These are phyloP conservation scores for Mycena rebaudengoi DNA, from an alignment of 768 basidiomycete species.

Conservation along the genomic window DNA sequence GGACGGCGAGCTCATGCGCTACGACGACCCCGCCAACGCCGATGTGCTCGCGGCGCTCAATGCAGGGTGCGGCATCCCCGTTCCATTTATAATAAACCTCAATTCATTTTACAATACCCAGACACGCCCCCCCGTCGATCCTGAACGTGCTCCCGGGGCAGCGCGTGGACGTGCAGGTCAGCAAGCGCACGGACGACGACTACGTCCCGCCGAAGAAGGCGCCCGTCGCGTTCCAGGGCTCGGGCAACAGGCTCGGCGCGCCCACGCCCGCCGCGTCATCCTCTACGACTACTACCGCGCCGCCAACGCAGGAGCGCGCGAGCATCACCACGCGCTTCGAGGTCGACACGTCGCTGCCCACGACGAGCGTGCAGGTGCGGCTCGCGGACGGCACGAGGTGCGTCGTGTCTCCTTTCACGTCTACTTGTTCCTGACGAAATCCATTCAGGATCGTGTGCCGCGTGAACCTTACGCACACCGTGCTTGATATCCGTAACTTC, in stretches of 20 bases:
- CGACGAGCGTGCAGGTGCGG: conserved; percentile 77
- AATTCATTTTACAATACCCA: neutral
- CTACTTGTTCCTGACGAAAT: neutral
- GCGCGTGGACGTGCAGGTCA: conserved; percentile 70
- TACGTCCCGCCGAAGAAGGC: conserved; percentile 60
- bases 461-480: conserved; percentile 81
- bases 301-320: conserved; percentile 26
- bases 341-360: conserved; percentile 71
- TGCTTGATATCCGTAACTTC: conserved; percentile 72
- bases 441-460: conserved; percentile 63
- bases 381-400: conserved; percentile 78
- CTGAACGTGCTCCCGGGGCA: conserved; percentile 69
- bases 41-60: conserved; percentile 70
- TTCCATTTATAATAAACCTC: no score
- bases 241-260: conserved; percentile 70
- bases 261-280: conserved; percentile 47
- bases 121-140: conserved; percentile 65
- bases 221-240: conserved; percentile 61
- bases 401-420: conserved; percentile 7
- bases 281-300: conserved; percentile 15
- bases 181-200: conserved; percentile 61
- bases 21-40: conserved; percentile 66
- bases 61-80: conserved; percentile 51
- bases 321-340: conserved; percentile 56
- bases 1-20: conserved; percentile 69